phyloP scores from a whole-genome alignment of 1,284 basidiomycete species.

The Cronartium ribicola region DNA sequence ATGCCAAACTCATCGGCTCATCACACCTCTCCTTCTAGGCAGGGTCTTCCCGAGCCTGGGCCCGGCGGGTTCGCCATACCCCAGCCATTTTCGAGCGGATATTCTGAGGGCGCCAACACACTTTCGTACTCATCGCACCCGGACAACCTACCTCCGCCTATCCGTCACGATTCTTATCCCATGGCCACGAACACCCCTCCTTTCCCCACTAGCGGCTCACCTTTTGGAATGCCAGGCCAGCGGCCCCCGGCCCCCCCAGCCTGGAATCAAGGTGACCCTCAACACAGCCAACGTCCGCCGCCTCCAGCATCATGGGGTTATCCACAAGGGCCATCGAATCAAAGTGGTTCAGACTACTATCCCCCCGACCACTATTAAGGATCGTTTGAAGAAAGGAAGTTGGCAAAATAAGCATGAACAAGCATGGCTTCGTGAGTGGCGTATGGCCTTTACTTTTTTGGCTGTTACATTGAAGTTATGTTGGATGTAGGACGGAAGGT shows the following conservation, averaged over 20 bases:
- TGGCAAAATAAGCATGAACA: too few species aligned
- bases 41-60: slow-evolving; percentile 15
- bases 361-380: background rate
- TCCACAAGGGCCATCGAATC: background rate
- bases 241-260: background rate
- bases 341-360: background rate
- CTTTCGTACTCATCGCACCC: background rate
- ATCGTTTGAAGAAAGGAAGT: background rate
- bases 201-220: background rate
- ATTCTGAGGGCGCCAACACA: background rate
- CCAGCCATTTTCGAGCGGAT: slow-evolving; percentile 8
- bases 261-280: background rate
- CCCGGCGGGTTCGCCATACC: slow-evolving; percentile 36
- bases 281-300: background rate
- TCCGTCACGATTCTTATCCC: background rate
- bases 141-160: background rate
- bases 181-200: background rate
- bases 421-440: too few species aligned
- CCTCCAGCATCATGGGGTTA: slow-evolving; percentile 5
- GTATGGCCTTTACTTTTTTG: too few species aligned
- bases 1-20: slow-evolving; percentile 20
- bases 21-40: background rate
- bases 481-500: too few species aligned
- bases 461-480: too few species aligned
- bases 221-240: background rate